These are phyloP conservation scores for Sclerotiophoma versabilis DNA, from an alignment of 2,329 filamentous ascomycete genomes.

Conservation along the genomic window DNA sequence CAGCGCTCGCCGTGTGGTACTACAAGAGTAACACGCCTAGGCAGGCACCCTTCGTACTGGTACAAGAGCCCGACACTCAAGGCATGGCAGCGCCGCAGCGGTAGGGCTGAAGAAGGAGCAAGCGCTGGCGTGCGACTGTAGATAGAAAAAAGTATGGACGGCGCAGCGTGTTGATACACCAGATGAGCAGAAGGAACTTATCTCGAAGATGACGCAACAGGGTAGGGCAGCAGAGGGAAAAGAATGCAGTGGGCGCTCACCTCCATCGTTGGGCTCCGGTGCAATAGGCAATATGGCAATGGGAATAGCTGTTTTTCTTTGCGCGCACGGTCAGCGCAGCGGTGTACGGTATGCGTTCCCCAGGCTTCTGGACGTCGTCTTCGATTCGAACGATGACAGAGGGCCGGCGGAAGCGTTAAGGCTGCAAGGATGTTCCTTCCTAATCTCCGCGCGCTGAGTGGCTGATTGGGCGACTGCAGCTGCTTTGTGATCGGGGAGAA, in stretches of 20 bases:
- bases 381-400: slow-evolving; percentile 18
- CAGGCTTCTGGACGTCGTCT: slow-evolving; percentile 20
- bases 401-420: slow-evolving; percentile 14
- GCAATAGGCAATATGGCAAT: slow-evolving; percentile 16
- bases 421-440: slow-evolving; percentile 19
- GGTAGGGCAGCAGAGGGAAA: slow-evolving; percentile 13
- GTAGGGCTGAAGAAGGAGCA: slow-evolving; percentile 39
- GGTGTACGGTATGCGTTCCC: slow-evolving; percentile 20
- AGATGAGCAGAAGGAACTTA: slow-evolving; percentile 11
- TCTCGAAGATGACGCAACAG: slow-evolving; percentile 18
- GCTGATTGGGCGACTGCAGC: slow-evolving; percentile 10
- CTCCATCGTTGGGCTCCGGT: slow-evolving; percentile 21
- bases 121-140: background rate
- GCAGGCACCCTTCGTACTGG: slow-evolving; percentile 11
- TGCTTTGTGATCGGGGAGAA: slow-evolving; percentile 12
- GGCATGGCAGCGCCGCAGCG: slow-evolving; percentile 33
- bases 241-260: slow-evolving; percentile 20
- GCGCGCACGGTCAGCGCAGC: slow-evolving; percentile 21
- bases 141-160: slow-evolving; percentile 1
- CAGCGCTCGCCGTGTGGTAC: slow-evolving; percentile 38
- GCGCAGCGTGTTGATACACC: slow-evolving; percentile 8
- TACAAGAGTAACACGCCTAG: slow-evolving; percentile 40
- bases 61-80: slow-evolving; percentile 31
- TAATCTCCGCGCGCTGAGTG: slow-evolving; percentile 16
- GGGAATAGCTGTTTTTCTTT: slow-evolving; percentile 20